A percentile compares a stretch with the other conserved stretches of the same genome.
These are phyloP conservation scores for Allomyces javanicus DNA, from an alignment of 192 early-diverging fungal species.

Conservation along the genomic window DNA sequence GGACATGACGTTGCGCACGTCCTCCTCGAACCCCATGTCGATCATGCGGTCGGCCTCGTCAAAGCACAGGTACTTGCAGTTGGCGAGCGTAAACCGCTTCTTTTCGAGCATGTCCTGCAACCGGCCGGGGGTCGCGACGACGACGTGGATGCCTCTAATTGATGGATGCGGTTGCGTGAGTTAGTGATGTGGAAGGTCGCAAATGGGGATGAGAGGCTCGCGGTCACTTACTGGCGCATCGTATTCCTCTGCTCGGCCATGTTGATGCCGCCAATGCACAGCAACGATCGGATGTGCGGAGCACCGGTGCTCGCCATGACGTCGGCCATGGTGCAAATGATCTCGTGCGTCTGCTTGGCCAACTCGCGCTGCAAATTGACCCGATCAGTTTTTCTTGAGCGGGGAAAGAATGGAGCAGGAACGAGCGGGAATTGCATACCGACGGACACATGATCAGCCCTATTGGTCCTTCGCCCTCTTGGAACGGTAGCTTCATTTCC, in stretches of 20 bases:
- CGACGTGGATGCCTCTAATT: constrained; percentile 70
- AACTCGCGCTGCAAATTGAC: constrained; percentile 54
- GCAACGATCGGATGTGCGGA: constrained; percentile 50
- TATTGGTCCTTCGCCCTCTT: constrained; percentile 73
- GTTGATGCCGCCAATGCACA: constrained; percentile 87
- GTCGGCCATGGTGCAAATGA: constrained; percentile 43
- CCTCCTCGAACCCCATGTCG: constrained; percentile 96
- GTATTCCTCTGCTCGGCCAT: constrained; percentile 69
- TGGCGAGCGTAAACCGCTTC: constrained; percentile 67
- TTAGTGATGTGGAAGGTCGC: neutral
- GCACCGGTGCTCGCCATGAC: constrained; percentile 39
- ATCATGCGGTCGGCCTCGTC: constrained; percentile 99
- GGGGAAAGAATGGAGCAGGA: neutral
- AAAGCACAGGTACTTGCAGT: constrained; percentile 79
- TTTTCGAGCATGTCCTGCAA: constrained; percentile 80
- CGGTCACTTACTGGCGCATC: constrained; percentile 28
- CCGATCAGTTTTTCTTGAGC: neutral
- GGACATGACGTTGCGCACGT: constrained; percentile 85
- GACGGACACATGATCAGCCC: constrained; percentile 91
- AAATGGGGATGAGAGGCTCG: neutral
- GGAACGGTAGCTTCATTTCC: constrained; percentile 63
- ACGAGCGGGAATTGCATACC: constrained; percentile 15
- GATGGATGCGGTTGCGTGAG: neutral
- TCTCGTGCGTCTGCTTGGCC: constrained; percentile 82
- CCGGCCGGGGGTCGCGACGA: constrained; percentile 87